Evolutionary conservation across 1,284 basidiomycete species (phyloP).

Genomic region (Heterobasidion occidentale): DNA sequence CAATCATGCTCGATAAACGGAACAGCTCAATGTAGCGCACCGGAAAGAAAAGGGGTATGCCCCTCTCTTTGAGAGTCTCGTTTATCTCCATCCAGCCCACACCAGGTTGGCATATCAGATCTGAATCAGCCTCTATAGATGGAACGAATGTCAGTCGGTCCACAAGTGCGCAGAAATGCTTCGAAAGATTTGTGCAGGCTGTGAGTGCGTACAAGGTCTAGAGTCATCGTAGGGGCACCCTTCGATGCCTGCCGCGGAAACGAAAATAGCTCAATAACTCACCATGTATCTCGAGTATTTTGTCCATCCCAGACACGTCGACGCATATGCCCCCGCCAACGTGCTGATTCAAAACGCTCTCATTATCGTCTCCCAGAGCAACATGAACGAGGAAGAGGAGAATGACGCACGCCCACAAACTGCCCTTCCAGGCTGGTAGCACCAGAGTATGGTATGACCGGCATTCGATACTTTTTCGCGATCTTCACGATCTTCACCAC

Average conservation of each 20-base stretch:
- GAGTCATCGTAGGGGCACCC: too few relatives aligned
- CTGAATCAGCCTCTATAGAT: conserved; percentile 63
- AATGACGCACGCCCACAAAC: conserved; percentile 45
- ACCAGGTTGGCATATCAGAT: conserved; percentile 80
- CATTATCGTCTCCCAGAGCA: not conserved
- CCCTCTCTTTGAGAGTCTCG: conserved; percentile 58
- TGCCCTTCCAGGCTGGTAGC: conserved; percentile 57
- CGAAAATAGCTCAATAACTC: conserved; percentile 8
- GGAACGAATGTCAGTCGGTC: not conserved
- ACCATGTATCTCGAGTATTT: conserved; percentile 74
- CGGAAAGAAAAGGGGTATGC: conserved; percentile 84
- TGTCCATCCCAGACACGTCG: conserved; percentile 81
- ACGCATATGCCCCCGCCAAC: conserved; percentile 71
- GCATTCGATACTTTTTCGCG: conserved; percentile 46
- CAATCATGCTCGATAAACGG: not conserved
- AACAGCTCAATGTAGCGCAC: conserved; percentile 31
- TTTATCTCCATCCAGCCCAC: conserved; percentile 86
- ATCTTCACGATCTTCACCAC: conserved; percentile 51
- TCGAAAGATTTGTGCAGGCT: too few relatives aligned
- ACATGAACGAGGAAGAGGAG: not conserved
- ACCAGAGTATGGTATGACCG: conserved; percentile 50
- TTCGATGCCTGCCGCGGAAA: too few relatives aligned
- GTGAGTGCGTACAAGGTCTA: too few relatives aligned
- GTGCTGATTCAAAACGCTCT: conserved; percentile 25
- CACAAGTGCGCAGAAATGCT: too few relatives aligned